Evolutionary conservation across 2,329 filamentous ascomycete species (phyloP), one percentile per base, ranked within the genome.

Genomic region (Parascedosporium putredinis): DNA sequence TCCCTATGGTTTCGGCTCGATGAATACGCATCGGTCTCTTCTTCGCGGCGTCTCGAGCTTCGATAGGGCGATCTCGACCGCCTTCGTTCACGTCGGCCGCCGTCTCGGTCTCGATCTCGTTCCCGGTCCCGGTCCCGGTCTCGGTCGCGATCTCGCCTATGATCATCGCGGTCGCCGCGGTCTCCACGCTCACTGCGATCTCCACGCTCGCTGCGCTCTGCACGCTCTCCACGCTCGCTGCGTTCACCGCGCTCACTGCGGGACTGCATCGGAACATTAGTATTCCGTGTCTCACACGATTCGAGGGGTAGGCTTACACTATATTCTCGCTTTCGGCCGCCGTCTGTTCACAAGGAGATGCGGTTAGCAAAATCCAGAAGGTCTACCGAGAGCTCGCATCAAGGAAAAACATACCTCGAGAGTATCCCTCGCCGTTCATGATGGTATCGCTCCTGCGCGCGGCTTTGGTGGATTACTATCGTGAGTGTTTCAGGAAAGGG

Each of bases 1-100:
- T 95, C 91, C 63, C 91, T 81, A 66, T 95, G 94, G 70, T 84
- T 90, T 58, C 91, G 85, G 67, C 89, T 95, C 5, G 87, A 89
- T 18, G 90, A 95, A 69, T 97, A 97, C 51, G 86, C 83, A 67
- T 96, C 89, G 65, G 91, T 87, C 52, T 80, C 77, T 65, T 78
- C 79, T 47, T 93, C 85, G 58, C 85, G 85, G 58, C 87, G 82
- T 51, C 83, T 78, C 56, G 80, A 73, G 60, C 79, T 60, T 52
- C 69, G 76, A 59, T 86, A 83, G 51, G 90, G 90, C 16, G 91
- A 97, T 63, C 91, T 83, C 53, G 90, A 95, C 56, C 91, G 85
- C 68, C 89, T 78, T 60, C 84, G 76, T 50, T 81, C 79, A 56
- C 77, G 66, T 55, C 68, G 63, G 56, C 68, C 63, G 44, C n/a